These are phyloP conservation scores for Sparassis latifolia DNA, from an alignment of 1,284 basidiomycete species.

Conservation along the genomic window DNA sequence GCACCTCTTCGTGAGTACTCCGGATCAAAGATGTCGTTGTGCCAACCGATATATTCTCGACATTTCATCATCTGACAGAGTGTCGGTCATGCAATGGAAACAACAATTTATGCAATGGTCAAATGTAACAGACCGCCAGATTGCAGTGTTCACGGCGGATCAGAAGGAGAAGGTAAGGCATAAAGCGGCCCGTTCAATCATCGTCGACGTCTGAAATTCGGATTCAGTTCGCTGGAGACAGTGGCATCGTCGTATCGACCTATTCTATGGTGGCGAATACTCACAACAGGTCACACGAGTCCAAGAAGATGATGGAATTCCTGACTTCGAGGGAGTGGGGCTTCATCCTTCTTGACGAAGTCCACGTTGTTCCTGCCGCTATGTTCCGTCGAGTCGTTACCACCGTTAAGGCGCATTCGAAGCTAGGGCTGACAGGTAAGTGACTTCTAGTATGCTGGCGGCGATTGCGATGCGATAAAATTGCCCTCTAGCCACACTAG, in stretches of 20 bases:
- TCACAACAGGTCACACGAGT: conserved; percentile 91
- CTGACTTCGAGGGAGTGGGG: conserved; percentile 92
- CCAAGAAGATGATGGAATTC: conserved; percentile 99
- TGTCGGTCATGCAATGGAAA: conserved; percentile 97
- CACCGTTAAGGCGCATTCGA: conserved; percentile 96
- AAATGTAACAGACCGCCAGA: conserved; percentile 91
- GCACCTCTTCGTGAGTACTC: conserved; percentile 83
- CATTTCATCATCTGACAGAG: conserved; percentile 38
- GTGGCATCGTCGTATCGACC: conserved; percentile 94
- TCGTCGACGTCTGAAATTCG: background rate
- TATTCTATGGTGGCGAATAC: conserved; percentile 99
- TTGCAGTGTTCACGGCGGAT: conserved; percentile 92
- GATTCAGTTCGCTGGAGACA: conserved; percentile 81
- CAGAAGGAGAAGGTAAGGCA: conserved; percentile 85
- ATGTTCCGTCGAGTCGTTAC: conserved; percentile 97
- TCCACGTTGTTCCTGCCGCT: conserved; percentile 94
- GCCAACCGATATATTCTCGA: background rate
- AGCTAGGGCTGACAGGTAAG: conserved; percentile 86
- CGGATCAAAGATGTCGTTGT: background rate
- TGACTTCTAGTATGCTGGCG: background rate
- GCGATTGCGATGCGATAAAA: background rate
- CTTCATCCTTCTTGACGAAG: conserved; percentile 92
- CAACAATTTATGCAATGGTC: conserved; percentile 97
- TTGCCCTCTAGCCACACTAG: conserved; percentile 72
- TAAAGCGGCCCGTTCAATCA: background rate